Evolutionary conservation across 1,139 yeast species (phyloP), one percentile per base, ranked within the genome.

Genomic region (Lodderomyces jiufengensis): DNA sequence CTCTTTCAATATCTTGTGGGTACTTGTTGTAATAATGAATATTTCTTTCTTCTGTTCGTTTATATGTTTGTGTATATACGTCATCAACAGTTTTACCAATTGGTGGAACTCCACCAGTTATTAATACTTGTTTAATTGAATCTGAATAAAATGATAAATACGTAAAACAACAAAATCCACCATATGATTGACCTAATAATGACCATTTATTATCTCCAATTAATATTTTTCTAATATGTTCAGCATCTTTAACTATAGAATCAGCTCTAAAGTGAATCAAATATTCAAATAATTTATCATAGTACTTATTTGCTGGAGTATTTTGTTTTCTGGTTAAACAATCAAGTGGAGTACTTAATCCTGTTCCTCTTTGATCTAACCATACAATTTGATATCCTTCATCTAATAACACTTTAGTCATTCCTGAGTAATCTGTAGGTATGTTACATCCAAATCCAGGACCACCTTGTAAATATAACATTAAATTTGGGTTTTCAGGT

Each of bases 21-120:
- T 65, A 76, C 47, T 70, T 72, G 2, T 49, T 42, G 48, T 71
- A 77, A 50, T 63, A 76, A 34, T 67, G 76, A 14, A 44, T 43
- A 47, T 77, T 76, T 38, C 80, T 55, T 34, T 73, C 76, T 14
- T 41, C 55, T 5, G 78, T 70, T 14, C 76, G 54, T 24, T 57
- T 49, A 39, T 68, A 73, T 3, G 80, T 72, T 2, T 72, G 72
- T 10, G 38, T 38, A 46, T 76, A 76, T 9, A 77, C 80, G 29
- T 71, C 69, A 37, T 72, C 77, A 2, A 71, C 68, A 1, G 57
- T 48, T 28, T 46, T 48, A 4, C 60, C 62, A 7, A 72, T 53
- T 1, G 82, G 82, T 1, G 83, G 81, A 12, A 76, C 63, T 3
- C 82, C 83, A 3, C 81, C 83, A 2, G 82, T 70, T 13, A 76